Base-by-base conservation (phyloP, 2,329 filamentous ascomycete genomes). In the Pseudogymnoascus sp. region DNA sequence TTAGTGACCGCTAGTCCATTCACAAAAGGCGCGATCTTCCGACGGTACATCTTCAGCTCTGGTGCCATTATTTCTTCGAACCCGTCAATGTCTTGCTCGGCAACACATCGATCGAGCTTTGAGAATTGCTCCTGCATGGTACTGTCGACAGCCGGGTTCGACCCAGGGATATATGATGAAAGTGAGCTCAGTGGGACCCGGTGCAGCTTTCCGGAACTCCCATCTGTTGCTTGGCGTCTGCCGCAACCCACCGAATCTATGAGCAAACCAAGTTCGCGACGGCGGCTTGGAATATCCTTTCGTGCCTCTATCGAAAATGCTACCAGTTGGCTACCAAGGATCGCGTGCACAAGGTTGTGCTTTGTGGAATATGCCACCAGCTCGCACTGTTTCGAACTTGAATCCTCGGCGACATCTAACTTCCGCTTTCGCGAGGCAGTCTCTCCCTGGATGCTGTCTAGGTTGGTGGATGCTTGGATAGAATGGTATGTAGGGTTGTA, bases 181-280 rank as follows among this genome's bases (percentile, higher is more conserved):
- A 68, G 60, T 23, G 53, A 60, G 28, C 42, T 38, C 9, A 62
- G 14, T 46, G 61, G 21, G n/a, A 63, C 43, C 9, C 34, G 14
- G 16, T 3, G 63, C 64, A 56, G 71, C 75, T 65, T 77, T 77
- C 5, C 71, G 61, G 16, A 73, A 76, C 3, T 76, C 12, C 4
- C n/a, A 40, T 69, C 9, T 75, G 74, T 1, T 78, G 83, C 76
- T 18, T 56, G 49, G 49, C 25, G 49, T 14, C 49, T 56, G 2
- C 88, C 88, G 65, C 87, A 87, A 1, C 88, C 88, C 62, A 93
- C 84, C 0, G 89, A 88, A 71, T 93, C 88, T 36, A 90, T 88
- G 25, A 93, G 76, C 6, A 90, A 78, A 7, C 88, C 87, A 61
- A 84, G 81, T 0, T 78, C 77, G 40, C 82, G 82, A 38, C 82